Evolutionary conservation across 306 rosid species (phyloP).

Genomic region (Cucurbita moschata): DNA sequence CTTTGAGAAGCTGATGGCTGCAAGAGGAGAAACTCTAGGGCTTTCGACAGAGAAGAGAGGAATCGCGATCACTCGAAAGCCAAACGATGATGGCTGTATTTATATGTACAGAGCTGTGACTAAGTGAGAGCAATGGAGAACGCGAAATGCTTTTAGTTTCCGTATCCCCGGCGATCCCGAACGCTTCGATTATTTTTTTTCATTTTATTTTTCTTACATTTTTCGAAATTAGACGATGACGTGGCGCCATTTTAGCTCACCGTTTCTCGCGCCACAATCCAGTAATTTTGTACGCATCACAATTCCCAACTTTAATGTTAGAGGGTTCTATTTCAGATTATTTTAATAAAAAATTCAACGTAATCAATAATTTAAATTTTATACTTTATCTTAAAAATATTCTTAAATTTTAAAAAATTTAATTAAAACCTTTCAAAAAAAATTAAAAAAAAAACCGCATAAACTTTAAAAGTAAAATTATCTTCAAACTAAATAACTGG

Average conservation of each 20-base stretch:
- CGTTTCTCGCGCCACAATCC: not conserved
- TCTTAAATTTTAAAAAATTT: no score
- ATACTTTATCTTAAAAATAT: no score
- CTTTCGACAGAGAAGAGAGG: not conserved
- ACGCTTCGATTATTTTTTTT: not conserved
- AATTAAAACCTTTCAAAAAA: no score
- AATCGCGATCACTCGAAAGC: not conserved
- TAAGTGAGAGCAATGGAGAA: not conserved
- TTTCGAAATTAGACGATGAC: not conserved
- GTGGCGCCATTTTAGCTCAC: not conserved
- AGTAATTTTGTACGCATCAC: not conserved
- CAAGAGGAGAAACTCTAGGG: not conserved
- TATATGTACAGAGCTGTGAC: not conserved
- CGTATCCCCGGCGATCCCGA: not conserved
- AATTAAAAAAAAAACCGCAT: no score
- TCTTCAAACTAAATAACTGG: no score
- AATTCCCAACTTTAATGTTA: not conserved
- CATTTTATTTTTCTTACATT: not conserved
- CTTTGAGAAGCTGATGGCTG: constrained; percentile 2
- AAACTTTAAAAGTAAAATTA: no score
- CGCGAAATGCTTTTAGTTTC: not conserved
- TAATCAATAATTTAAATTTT: no score
- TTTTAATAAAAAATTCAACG: no score
- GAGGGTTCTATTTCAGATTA: no score
- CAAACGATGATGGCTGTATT: not conserved